Evolutionary conservation across 768 basidiomycete genomes (phyloP), one percentile per base, ranked within the genome.

Genomic region (Leucosporidium scottii): DNA sequence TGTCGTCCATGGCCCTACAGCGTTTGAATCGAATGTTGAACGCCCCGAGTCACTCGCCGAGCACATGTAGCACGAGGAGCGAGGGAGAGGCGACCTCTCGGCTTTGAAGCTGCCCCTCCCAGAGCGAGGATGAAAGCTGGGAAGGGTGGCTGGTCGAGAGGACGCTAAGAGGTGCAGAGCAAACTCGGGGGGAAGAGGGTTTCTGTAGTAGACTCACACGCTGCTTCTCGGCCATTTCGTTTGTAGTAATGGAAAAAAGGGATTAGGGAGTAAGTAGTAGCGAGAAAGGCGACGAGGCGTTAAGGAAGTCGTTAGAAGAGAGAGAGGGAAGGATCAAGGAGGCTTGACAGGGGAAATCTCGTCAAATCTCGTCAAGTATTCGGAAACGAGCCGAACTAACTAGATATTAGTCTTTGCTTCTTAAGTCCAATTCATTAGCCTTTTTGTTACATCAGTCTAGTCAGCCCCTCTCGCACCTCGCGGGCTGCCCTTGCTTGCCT

Each of bases 1-100:
- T 50, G 49, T 50, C 49, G n/a, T n/a, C n/a, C n/a, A n/a, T n/a
- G n/a, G n/a, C n/a, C 49, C n/a, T 50, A 50, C 49, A 50, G 49
- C 49, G 17, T n/a, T n/a, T n/a, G n/a, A 17, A 20, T 50, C 49
- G 6, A 50, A 18, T 50, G 17, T 50, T 50, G 6, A 18, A 18
- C 17, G 20, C 6, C 17, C n/a, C 20, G 6, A 50, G 49, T 17
- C 15, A 50, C 20, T 50, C 15, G 49, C 34, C 34, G 34, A 34
- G 34, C 34, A 34, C 17, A 6, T 23, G 56, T 21, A 34, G 31
- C 31, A 30, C 48, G 4, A 20, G 48, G 27, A 57, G 56, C 4
- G n/a, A n/a, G n/a, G n/a, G n/a, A n/a, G n/a, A 10, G 21, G 34
- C 21, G 31, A 34, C 20, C n/a, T 21, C 27, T 21, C 55, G 20